A percentile compares a stretch with the other conserved stretches of the same genome.
Evolutionary conservation across 495 filamentous ascomycete genomes (phyloP).

Genomic region (Bacidia gigantensis): DNA sequence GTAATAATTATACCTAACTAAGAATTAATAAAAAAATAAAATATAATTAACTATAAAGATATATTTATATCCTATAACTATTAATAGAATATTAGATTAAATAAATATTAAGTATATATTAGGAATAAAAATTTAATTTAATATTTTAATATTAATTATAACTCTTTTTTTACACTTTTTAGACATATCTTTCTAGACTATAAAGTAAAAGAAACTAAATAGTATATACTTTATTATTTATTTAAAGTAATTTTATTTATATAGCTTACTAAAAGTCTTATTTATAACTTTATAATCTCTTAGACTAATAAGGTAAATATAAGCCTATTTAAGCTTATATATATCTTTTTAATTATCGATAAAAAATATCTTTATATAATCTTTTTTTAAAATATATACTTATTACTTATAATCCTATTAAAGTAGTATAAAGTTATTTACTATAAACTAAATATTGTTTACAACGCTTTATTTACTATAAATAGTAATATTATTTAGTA

Average conservation of each 20-base stretch:
- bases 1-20: background rate
- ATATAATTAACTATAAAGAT: background rate
- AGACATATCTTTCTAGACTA: slow-evolving; percentile 7
- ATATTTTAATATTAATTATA: no score
- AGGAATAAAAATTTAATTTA: no score
- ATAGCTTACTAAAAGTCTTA: slow-evolving; percentile 13
- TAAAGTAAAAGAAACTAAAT: slow-evolving; percentile 5
- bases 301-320: background rate
- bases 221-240: background rate
- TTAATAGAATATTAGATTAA: background rate
- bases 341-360: no score
- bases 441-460: no score
- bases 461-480: no score
- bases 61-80: background rate
- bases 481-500: no score
- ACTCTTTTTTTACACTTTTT: background rate
- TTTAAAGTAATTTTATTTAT: slow-evolving; percentile 8
- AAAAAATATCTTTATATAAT: no score
- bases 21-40: slow-evolving; percentile 6
- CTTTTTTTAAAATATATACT: no score
- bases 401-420: no score
- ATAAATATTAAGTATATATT: no score
- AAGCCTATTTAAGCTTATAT: no score
- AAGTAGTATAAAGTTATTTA: no score
- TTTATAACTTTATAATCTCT: slow-evolving; percentile 12